These are phyloP conservation scores for Fusarium nygamai DNA, from an alignment of 2,329 filamentous ascomycete genomes.

Conservation along the genomic window DNA sequence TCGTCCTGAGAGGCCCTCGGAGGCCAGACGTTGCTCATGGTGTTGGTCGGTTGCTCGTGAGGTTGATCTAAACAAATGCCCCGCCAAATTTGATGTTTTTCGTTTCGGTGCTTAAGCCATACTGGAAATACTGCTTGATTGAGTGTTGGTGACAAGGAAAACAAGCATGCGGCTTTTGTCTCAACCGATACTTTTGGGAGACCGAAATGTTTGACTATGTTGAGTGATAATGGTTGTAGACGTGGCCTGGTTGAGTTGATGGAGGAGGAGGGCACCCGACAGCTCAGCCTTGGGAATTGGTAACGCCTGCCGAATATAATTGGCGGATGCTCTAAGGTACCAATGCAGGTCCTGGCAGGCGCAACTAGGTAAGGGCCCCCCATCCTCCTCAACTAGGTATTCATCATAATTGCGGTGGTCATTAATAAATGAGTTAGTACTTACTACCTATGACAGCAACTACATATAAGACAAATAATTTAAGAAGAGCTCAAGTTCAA, in stretches of 20 bases:
- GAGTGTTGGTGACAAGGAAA: neutral
- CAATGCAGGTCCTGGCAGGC: neutral
- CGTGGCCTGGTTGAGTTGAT: constrained; percentile 15
- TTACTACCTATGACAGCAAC: neutral
- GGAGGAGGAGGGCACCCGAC: neutral
- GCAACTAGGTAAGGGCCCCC: neutral
- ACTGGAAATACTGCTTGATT: constrained; percentile 5
- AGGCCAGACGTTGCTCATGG: constrained; percentile 59
- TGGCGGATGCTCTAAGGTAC: constrained; percentile 23
- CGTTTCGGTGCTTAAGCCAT: constrained; percentile 29
- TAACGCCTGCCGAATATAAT: constrained; percentile 31
- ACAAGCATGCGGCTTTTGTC: neutral
- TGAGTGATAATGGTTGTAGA: constrained; percentile 18
- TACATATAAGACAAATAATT: neutral
- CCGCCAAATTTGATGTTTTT: constrained; percentile 35
- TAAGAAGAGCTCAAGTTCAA: neutral
- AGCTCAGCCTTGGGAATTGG: constrained; percentile 29
- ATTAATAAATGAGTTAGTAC: neutral
- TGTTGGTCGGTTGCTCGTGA: constrained; percentile 34
- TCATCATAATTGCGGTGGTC: constrained; percentile 1
- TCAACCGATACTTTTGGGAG: neutral
- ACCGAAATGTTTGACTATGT: constrained; percentile 12
- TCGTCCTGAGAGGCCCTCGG: constrained; percentile 50
- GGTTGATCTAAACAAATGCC: constrained; percentile 38
- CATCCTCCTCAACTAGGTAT: neutral